Evolutionary conservation across 192 early-diverging fungal species (phyloP), one percentile per base, ranked within the genome.

Genomic region (Backusella australiensis): DNA sequence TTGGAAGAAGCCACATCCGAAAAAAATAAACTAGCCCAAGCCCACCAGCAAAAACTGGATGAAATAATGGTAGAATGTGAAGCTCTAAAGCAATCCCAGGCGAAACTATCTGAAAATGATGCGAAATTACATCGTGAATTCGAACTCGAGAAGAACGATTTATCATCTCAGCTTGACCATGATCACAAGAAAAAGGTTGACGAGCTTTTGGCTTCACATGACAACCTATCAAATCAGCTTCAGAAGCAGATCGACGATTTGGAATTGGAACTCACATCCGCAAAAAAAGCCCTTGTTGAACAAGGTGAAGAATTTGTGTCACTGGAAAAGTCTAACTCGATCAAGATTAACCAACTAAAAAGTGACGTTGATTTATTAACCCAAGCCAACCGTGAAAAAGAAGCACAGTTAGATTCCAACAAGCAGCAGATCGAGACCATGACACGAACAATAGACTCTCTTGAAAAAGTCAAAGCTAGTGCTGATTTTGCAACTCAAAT

Each of bases 391-490:
- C 56, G 56, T 26, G 56, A 63, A 63, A 63, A 63, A 29, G 56
- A 63, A 63, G 56, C 56, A 14, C 56, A 63, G 56, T 26, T 63
- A 8, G 56, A 63, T 12, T 63, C 21, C 3, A 63, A 26, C 23
- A 63, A 63, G 56, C 56, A 63, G 12, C 56, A 63, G 9, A 23
- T 63, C 56, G 56, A 29, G 56, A 63, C 56, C 56, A 63, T 63
- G 56, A 12, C 26, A 63, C 56, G 56, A 63, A 63, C 56, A 26
- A 63, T 63, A 26, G 56, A 73, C 52, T 23, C 26, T 26, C 72
- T 73, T 73, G 72, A 39, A 39, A 34, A 73, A 46, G 46, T 56
- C 44, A 73, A 32, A 11, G 29, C 72, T 23, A 35, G 34, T 29
- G 42, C 42, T 21, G 34, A 73, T 15, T 44, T 53, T 46, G 72